A percentile compares a stretch with the other conserved stretches of the same genome.
phyloP scores from a whole-genome alignment of 345 rosid species.

The Firmiana major region DNA sequence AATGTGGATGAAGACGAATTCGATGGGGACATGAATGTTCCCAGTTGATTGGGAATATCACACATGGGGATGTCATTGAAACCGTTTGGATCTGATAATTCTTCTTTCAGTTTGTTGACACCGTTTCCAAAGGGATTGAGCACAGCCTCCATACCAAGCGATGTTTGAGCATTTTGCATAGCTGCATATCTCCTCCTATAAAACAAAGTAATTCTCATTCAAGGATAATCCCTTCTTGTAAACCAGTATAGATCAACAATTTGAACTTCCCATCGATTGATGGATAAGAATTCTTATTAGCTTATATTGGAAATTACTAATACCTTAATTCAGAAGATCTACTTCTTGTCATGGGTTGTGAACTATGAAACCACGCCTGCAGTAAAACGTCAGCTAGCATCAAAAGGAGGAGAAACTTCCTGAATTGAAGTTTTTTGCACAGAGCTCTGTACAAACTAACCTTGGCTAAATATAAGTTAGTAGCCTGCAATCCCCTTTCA shows the following conservation, averaged over 20 bases:
- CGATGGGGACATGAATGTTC: constrained; percentile 45
- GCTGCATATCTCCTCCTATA: constrained; percentile 69
- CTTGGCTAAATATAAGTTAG: constrained; percentile 58
- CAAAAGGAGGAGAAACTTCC: constrained; percentile 3
- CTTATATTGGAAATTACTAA: background rate
- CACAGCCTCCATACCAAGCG: constrained; percentile 34
- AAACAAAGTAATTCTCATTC: background rate
- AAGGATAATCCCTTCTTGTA: background rate
- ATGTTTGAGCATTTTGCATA: constrained; percentile 47
- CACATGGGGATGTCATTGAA: constrained; percentile 26
- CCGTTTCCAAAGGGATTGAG: constrained; percentile 27
- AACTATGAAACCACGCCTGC: constrained; percentile 76
- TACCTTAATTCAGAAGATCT: constrained; percentile 74
- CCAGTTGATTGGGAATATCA: constrained; percentile 39
- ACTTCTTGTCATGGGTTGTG: constrained; percentile 78
- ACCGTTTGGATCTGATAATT: constrained; percentile 32
- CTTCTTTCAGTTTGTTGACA: constrained; percentile 35
- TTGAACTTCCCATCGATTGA: background rate
- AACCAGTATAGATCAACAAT: background rate
- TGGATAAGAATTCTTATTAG: background rate
- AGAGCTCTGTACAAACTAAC: constrained; percentile 24
- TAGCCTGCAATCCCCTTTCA: constrained; percentile 46
- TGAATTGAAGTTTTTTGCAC: constrained; percentile 4
- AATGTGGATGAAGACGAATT: constrained; percentile 55
- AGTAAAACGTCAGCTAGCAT: constrained; percentile 8